A percentile compares a stretch with the other conserved stretches of the same genome.
Conservation (phyloP, 2,329 filamentous ascomycete species). For the Claviceps capensis region DNA sequence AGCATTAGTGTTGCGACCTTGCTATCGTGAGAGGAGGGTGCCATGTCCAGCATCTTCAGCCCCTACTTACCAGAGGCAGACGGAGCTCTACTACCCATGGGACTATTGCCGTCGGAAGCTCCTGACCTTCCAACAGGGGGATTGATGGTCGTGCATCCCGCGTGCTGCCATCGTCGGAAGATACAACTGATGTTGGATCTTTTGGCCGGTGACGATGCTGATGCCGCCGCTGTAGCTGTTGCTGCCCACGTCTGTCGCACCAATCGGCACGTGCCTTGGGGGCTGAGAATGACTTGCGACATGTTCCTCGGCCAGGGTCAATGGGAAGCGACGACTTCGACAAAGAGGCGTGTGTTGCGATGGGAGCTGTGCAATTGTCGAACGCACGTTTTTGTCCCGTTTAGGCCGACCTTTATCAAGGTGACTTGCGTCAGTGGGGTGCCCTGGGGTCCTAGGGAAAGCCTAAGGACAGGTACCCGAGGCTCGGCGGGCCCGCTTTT, state of each 20-base stretch:
- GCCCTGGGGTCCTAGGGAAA: not conserved
- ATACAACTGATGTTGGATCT: not conserved
- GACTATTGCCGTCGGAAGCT: no score
- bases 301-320: not conserved
- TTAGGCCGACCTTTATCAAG: no score
- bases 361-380: no score
- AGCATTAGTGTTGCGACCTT: no score
- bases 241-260: conserved; percentile 1
- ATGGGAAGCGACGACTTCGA: no score
- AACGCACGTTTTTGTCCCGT: no score
- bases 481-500: conserved; percentile 1
- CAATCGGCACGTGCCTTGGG: not conserved
- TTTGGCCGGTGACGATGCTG: not conserved
- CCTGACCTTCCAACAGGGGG: no score
- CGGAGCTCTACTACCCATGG: not conserved
- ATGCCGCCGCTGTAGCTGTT: not conserved
- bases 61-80: not conserved
- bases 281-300: not conserved
- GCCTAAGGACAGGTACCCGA: not conserved
- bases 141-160: not conserved
- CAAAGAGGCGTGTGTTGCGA: no score
- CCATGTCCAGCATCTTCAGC: not conserved
- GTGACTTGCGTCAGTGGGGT: not conserved
- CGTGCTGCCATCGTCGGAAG: conserved; percentile 2
- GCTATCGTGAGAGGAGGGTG: no score